These are phyloP conservation scores for Agaricus subrufescens DNA, from an alignment of 768 basidiomycete species.

Conservation along the genomic window DNA sequence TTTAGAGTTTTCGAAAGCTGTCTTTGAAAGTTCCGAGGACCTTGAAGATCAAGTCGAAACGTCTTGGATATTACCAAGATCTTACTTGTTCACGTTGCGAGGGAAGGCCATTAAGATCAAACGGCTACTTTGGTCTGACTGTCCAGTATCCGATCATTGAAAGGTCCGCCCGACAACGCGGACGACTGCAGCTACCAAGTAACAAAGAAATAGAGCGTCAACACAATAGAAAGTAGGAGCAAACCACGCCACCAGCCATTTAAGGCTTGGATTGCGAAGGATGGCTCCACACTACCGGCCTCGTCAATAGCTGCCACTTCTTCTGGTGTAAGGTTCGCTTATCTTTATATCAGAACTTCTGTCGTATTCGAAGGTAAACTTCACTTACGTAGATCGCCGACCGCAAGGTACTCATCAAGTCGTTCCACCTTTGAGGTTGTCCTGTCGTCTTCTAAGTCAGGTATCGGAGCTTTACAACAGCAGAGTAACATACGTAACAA, in stretches of 20 bases:
- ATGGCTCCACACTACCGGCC: conserved; percentile 20
- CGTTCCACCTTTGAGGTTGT: conserved; percentile 59
- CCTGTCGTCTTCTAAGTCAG: conserved; percentile 22
- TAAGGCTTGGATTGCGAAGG: too few species aligned
- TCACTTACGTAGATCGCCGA: conserved; percentile 45
- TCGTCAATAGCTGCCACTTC: conserved; percentile 63
- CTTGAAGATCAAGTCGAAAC: too few species aligned
- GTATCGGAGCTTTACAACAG: not conserved
- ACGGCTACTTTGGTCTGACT: too few species aligned
- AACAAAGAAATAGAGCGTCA: not conserved
- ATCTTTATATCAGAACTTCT: too few species aligned
- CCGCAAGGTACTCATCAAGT: conserved; percentile 62
- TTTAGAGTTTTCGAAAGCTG: too few species aligned
- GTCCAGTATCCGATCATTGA: too few species aligned
- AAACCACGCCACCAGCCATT: not conserved
- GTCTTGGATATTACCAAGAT: too few species aligned
- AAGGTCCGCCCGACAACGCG: too few species aligned
- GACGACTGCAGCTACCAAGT: too few species aligned
- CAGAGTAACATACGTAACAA: conserved; percentile 53
- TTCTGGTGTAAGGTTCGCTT: conserved; percentile 48
- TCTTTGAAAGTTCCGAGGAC: too few species aligned
- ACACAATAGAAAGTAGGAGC: not conserved
- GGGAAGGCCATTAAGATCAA: too few species aligned
- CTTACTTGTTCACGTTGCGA: too few species aligned
- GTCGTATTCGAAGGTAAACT: not conserved